These are phyloP conservation scores for Daldinia concentrica DNA, from an alignment of 495 filamentous ascomycete species.

Conservation along the genomic window DNA sequence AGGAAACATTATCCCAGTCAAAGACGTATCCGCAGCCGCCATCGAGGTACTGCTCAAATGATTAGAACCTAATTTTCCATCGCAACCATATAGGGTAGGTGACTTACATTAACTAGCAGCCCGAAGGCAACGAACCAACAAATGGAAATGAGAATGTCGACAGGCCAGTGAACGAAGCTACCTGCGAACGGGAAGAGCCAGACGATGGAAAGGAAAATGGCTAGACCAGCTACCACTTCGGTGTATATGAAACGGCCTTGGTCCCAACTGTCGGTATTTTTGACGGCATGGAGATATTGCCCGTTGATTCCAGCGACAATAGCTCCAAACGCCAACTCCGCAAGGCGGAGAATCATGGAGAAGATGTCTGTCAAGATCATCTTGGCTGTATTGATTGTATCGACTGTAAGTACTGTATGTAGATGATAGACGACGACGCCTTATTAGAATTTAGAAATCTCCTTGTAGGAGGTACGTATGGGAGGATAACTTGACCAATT, in stretches of 20 bases:
- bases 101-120: slow-evolving; percentile 64
- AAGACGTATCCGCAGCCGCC: slow-evolving; percentile 75
- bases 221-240: slow-evolving; percentile 57
- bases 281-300: slow-evolving; percentile 51
- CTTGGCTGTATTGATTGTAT: slow-evolving; percentile 33
- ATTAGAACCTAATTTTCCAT: slow-evolving; percentile 15
- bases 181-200: slow-evolving; percentile 60
- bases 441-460: slow-evolving; percentile 7
- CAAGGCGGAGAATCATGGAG: slow-evolving; percentile 57
- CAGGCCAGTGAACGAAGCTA: slow-evolving; percentile 57
- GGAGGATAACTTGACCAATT: background rate
- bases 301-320: slow-evolving; percentile 60
- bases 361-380: slow-evolving; percentile 55
- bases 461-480: background rate
- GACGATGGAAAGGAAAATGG: slow-evolving; percentile 57
- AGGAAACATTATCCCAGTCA: slow-evolving; percentile 87
- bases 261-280: slow-evolving; percentile 46
- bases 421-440: background rate
- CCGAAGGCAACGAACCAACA: slow-evolving; percentile 74
- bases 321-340: slow-evolving; percentile 57
- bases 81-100: background rate
- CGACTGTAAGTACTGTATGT: too few species aligned
- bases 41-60: slow-evolving; percentile 41
- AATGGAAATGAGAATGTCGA: slow-evolving; percentile 67
- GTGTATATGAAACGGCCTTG: slow-evolving; percentile 60